phyloP scores from a whole-genome alignment of 768 basidiomycete genomes.

The Cytidiella melzeri region DNA sequence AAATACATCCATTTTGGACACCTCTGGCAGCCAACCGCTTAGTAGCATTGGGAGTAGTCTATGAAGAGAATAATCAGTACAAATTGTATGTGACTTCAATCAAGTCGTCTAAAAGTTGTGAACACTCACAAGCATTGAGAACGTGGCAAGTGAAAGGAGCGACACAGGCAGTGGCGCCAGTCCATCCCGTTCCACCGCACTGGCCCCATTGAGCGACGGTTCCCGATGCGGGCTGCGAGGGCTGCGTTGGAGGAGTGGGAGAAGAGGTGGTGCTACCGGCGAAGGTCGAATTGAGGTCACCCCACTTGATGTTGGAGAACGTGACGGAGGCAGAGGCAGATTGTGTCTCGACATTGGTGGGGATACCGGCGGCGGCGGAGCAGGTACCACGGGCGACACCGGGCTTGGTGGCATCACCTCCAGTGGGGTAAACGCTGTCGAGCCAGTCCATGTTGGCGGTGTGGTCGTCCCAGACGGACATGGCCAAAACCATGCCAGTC shows the following conservation, averaged over 20 bases:
- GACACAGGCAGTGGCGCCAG: conserved; percentile 9
- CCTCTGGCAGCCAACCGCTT: neutral
- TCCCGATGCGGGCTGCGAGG: conserved; percentile 6
- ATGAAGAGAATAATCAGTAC: neutral
- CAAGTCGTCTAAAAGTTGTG: too few species aligned
- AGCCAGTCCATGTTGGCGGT: neutral
- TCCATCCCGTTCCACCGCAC: conserved; percentile 19
- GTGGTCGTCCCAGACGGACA: conserved; percentile 2
- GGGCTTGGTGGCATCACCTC: neutral
- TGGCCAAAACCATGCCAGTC: neutral
- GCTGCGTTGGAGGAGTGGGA: conserved; percentile 3
- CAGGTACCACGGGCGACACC: conserved; percentile 2
- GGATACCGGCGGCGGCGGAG: neutral
- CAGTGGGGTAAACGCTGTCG: neutral
- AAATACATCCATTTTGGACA: too few species aligned
- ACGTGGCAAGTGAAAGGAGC: conserved; percentile 10
- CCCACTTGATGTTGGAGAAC: conserved; percentile 5
- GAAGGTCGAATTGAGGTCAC: conserved; percentile 1
- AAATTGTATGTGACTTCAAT: too few species aligned
- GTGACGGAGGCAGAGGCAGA: neutral
- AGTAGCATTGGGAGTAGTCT: conserved; percentile 11
- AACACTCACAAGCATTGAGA: conserved; percentile 6
- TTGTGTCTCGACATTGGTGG: neutral
- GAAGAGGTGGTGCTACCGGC: neutral
- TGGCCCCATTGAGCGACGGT: conserved; percentile 15